Evolutionary conservation across 225 moss, liverwort and hornwort genomes (phyloP).

Genomic region (Straminergon stramineum): DNA sequence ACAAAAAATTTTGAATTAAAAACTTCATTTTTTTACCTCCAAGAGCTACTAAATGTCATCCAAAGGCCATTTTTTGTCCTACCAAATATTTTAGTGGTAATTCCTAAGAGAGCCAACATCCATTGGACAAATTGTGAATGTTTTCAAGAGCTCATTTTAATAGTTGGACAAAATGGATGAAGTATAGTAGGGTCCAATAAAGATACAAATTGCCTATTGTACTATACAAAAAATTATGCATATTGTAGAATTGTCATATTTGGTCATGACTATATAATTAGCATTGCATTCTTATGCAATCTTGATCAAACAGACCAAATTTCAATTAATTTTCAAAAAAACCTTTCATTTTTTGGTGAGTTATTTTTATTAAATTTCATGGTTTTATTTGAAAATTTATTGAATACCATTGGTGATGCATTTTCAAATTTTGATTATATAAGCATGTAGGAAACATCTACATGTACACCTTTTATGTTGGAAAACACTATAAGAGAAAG

Average conservation of each 20-base stretch:
- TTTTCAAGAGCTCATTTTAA: not conserved
- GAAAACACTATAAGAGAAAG: too few relatives aligned
- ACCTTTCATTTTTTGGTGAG: not conserved
- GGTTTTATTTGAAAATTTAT: not conserved
- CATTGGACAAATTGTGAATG: not conserved
- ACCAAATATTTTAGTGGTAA: not conserved
- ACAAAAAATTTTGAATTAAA: not conserved
- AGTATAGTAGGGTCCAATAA: accelerated
- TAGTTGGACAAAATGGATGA: not conserved
- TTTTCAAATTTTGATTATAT: not conserved
- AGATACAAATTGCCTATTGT: not conserved
- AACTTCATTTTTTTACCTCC: accelerated
- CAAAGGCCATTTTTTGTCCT: accelerated
- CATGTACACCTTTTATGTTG: not conserved
- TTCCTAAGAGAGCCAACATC: accelerated
- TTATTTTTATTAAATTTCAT: not conserved
- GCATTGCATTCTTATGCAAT: not conserved
- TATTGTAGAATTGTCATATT: not conserved
- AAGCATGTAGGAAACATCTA: not conserved
- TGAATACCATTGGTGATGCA: not conserved
- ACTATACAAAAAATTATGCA: not conserved
- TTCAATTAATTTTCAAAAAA: not conserved
- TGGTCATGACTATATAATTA: not conserved
- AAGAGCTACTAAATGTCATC: not conserved
- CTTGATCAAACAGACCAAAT: not conserved